phyloP scores from a whole-genome alignment of 1,284 basidiomycete species.

The Pholiota adiposa region DNA sequence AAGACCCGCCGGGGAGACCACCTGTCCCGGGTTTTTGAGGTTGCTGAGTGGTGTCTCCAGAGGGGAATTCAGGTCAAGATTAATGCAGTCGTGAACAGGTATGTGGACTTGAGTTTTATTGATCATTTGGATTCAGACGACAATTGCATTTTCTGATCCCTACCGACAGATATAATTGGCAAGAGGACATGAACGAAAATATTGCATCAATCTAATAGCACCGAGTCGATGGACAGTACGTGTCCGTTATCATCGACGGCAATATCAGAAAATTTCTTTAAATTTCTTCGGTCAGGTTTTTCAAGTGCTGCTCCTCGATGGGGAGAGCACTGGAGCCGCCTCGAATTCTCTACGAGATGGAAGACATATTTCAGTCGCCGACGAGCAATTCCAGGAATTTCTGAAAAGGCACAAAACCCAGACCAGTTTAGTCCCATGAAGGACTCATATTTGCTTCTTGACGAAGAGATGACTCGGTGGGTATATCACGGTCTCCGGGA shows the following conservation, averaged over 20 bases:
- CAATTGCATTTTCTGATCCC: no score
- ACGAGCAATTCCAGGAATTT: slow-evolving; percentile 40
- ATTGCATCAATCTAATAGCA: slow-evolving; percentile 31
- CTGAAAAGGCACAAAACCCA: slow-evolving; percentile 32
- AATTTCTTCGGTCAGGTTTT: background rate
- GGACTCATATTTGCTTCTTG: slow-evolving; percentile 31
- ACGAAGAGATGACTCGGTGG: slow-evolving; percentile 38
- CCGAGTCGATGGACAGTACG: slow-evolving; percentile 36
- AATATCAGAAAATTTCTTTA: no score
- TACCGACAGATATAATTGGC: no score
- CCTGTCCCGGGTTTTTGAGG: slow-evolving; percentile 38
- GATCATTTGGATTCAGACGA: slow-evolving; percentile 20
- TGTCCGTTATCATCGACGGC: no score
- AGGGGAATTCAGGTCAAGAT: slow-evolving; percentile 43
- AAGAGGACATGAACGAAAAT: slow-evolving; percentile 37
- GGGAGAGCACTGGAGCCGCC: slow-evolving; percentile 30
- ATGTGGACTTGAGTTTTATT: background rate
- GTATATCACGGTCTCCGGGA: background rate
- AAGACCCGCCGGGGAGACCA: slow-evolving; percentile 32
- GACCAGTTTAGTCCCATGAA: slow-evolving; percentile 24
- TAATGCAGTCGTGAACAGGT: slow-evolving; percentile 39
- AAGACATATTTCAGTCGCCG: slow-evolving; percentile 35
- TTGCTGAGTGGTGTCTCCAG: slow-evolving; percentile 38
- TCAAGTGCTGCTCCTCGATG: slow-evolving; percentile 23
- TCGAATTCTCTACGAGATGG: slow-evolving; percentile 37